Conservation (phyloP, 805 yeast species). For the Sugiyamaella floridensis region DNA sequence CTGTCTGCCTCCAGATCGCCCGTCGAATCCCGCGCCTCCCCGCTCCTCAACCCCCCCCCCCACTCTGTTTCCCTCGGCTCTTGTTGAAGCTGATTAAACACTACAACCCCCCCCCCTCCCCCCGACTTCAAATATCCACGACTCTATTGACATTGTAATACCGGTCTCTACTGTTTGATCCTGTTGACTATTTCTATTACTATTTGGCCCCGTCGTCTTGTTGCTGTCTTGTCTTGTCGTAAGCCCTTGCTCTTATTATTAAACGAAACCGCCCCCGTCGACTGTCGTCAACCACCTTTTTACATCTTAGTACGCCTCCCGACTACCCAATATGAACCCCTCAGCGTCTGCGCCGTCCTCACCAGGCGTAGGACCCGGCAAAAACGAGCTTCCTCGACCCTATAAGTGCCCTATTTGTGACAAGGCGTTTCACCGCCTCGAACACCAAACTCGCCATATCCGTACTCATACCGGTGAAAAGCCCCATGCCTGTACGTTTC, state of each 20-base stretch:
- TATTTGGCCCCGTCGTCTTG: not conserved
- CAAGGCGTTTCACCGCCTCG: conserved; percentile 80
- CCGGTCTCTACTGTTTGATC: too few species aligned
- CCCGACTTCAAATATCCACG: too few species aligned
- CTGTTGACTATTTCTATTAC: not conserved
- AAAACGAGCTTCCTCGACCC: conserved; percentile 47
- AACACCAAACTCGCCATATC: conserved; percentile 87
- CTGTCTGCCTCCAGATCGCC: too few species aligned
- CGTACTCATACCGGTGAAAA: conserved; percentile 92
- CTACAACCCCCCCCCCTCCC: too few species aligned
- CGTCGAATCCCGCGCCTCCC: too few species aligned
- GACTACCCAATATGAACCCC: conserved; percentile 1
- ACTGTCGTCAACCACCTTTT: not conserved
- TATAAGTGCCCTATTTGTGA: conserved; percentile 79
- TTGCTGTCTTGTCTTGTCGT: not conserved
- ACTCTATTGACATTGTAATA: too few species aligned
- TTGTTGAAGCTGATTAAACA: too few species aligned
- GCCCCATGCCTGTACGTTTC: conserved; percentile 77
- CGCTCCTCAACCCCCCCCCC: too few species aligned
- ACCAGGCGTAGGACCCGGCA: conserved; percentile 2
- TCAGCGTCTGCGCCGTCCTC: conserved; percentile 4
- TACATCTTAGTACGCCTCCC: too few species aligned
- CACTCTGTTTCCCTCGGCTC: too few species aligned
- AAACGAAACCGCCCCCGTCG: not conserved
- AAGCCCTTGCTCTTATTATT: not conserved